Base-by-base conservation (phyloP, 352 stramenopile genomes). In the Phytophthora syringae region DNA sequence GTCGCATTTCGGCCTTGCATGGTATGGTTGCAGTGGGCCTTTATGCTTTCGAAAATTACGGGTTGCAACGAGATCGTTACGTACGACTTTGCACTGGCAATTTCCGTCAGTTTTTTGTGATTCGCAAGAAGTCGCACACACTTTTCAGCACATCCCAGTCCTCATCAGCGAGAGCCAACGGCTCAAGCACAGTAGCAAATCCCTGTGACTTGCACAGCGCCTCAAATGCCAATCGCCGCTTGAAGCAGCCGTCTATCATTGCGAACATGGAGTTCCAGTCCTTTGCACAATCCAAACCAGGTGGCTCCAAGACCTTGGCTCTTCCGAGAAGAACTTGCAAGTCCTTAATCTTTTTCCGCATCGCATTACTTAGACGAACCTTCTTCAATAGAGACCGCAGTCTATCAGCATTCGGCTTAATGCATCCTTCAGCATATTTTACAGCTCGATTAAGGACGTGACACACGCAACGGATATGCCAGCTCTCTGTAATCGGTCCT, bases 111-210 rank as follows among this genome's bases (percentile, higher is more conserved):
- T 44, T 20, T 44, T n/a, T 44, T 10, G 37, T 10, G 36, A 43
- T 43, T 43, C 36, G 36, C 36, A 43, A 20, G 18, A 44, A 44
- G 12, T 44, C 37, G 16, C 37, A 44, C 37, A 43, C 12, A 20
- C 37, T 44, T 44, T 44, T 44, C 13, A 44, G 37, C 15, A 44
- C 37, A 44, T 44, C 37, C 37, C 37, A 44, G 37, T 44, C 37
- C 7, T 44, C 37, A 6, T 16, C 15, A 16, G 37, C 15, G 9
- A 44, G 37, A 21, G 15, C 11, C 15, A 44, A 44, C 16, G 15
- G 13, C 37, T 6, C 37, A 21, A 44, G 18, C 15, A 44, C 11
- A 44, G 13, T 20, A 16, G 15, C 18, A 20, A 44, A 44, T 20
- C 16, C 9, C 13, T 44, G 6, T 16, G 13, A 44, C 37, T 44